A percentile compares a stretch with the other conserved stretches of the same genome.
Conservation (phyloP, 1,284 basidiomycete species). For the Boletus mariae region DNA sequence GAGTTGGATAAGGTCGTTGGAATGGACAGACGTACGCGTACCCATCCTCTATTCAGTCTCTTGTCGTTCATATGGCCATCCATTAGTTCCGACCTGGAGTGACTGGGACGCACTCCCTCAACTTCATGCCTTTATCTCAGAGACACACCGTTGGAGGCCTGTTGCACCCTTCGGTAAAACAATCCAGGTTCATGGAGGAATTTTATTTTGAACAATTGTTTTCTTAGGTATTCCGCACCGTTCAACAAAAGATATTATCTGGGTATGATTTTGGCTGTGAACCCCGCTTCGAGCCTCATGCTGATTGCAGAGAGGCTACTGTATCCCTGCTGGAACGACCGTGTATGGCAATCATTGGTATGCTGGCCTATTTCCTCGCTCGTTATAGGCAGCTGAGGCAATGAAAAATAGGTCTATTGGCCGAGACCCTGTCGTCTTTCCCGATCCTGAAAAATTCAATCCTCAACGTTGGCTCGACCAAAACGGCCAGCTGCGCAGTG, state of each 20-base stretch:
- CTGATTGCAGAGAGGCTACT: too few species aligned
- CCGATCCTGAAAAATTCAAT: too few species aligned
- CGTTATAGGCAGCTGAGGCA: too few species aligned
- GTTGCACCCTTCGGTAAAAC: slow-evolving; percentile 47
- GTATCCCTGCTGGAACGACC: too few species aligned
- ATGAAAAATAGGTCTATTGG: too few species aligned
- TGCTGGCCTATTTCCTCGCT: too few species aligned
- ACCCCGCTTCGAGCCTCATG: too few species aligned
- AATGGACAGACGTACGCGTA: slow-evolving; percentile 42
- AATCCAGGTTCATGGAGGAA: not conserved
- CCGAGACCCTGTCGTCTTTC: too few species aligned
- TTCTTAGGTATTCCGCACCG: slow-evolving; percentile 49
- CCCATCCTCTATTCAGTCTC: not conserved
- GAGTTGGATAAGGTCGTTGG: slow-evolving; percentile 61
- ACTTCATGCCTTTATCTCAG: slow-evolving; percentile 58
- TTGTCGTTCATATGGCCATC: not conserved
- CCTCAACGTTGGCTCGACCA: too few species aligned
- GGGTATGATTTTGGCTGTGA: slow-evolving; percentile 31
- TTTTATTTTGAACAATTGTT: not conserved
- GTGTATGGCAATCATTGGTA: too few species aligned
- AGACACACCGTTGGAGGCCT: slow-evolving; percentile 64
- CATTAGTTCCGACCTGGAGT: slow-evolving; percentile 40
- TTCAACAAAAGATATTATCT: slow-evolving; percentile 57
- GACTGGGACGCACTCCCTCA: slow-evolving; percentile 52
- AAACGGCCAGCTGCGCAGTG: too few species aligned